These are phyloP conservation scores for Edaphochlamys debaryana DNA, from an alignment of 139 green algal species.

Conservation along the genomic window DNA sequence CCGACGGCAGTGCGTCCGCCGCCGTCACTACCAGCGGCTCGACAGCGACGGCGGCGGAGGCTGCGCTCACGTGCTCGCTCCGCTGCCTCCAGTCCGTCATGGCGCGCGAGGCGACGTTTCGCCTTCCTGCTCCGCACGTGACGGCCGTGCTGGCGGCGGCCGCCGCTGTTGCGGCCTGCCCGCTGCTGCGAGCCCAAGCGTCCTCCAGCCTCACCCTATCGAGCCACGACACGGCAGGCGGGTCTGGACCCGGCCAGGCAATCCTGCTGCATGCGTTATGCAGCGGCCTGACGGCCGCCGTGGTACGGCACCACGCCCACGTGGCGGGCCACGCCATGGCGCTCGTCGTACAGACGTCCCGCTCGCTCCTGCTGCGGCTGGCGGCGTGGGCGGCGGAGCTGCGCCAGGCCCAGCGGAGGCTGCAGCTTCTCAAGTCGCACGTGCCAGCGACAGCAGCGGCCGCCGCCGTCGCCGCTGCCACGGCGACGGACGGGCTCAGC, in stretches of 20 bases:
- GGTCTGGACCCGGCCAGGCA: too few relatives aligned
- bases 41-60: background rate
- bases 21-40: background rate
- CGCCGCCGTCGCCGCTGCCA: background rate
- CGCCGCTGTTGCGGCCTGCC: background rate
- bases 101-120: conserved; percentile 25
- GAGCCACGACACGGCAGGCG: too few relatives aligned
- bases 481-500: background rate
- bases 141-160: background rate
- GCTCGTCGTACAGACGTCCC: background rate
- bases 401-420: conserved; percentile 3
- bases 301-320: conserved; percentile 9
- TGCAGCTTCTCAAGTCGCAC: background rate
- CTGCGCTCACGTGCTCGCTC: background rate
- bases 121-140: background rate
- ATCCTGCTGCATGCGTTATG: conserved; percentile 5
- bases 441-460: background rate
- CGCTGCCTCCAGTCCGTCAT: conserved; percentile 32
- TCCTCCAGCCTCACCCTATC: too few relatives aligned
- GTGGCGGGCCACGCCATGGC: background rate
- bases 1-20: background rate
- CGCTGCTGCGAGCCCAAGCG: conserved; percentile 6
- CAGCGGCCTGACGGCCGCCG: background rate
- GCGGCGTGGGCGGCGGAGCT: background rate
- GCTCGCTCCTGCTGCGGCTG: conserved; percentile 26